Conservation (phyloP, 208 protist genomes). For the Crithidia acanthocephali region DNA sequence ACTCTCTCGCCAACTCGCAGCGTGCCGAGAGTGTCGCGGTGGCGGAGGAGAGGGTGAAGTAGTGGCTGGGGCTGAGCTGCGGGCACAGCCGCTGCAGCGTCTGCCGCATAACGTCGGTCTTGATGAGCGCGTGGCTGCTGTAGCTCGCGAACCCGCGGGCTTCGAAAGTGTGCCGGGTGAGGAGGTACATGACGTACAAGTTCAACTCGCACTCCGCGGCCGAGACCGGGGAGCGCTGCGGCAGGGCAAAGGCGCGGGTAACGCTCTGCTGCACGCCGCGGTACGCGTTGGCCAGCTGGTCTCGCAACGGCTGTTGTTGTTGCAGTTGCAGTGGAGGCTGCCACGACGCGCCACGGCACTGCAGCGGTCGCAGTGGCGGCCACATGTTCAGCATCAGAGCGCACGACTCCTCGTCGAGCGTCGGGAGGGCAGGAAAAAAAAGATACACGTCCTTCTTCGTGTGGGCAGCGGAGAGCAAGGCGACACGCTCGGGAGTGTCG, state of each 20-base stretch:
- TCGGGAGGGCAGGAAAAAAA: constrained; percentile 28
- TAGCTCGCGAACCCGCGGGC: not conserved
- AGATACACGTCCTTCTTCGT: constrained; percentile 18
- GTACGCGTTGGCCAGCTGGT: constrained; percentile 15
- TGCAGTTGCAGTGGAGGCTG: not conserved
- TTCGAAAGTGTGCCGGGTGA: constrained; percentile 15
- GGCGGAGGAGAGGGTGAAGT: constrained; percentile 22
- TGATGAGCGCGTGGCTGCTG: not conserved
- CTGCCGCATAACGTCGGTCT: constrained; percentile 8
- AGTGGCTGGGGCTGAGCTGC: constrained; percentile 1
- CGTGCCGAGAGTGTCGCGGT: constrained; percentile 17
- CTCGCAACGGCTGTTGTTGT: not conserved
- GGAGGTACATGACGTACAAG: constrained; percentile 29
- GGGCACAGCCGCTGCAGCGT: constrained; percentile 20
- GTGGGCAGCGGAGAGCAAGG: constrained; percentile 3
- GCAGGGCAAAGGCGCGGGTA: constrained; percentile 11
- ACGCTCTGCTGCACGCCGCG: constrained; percentile 15
- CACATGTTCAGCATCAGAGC: constrained; percentile 22
- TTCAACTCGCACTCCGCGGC: constrained; percentile 31
- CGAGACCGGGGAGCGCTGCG: constrained; percentile 27
- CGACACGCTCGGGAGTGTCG: not conserved
- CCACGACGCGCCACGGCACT: not conserved
- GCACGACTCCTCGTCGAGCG: constrained; percentile 17
- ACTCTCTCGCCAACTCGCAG: constrained; percentile 57
- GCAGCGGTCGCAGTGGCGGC: constrained; percentile 17